Conservation (phyloP, 2,329 filamentous ascomycete species). For the Talaromyces amestolkiae region DNA sequence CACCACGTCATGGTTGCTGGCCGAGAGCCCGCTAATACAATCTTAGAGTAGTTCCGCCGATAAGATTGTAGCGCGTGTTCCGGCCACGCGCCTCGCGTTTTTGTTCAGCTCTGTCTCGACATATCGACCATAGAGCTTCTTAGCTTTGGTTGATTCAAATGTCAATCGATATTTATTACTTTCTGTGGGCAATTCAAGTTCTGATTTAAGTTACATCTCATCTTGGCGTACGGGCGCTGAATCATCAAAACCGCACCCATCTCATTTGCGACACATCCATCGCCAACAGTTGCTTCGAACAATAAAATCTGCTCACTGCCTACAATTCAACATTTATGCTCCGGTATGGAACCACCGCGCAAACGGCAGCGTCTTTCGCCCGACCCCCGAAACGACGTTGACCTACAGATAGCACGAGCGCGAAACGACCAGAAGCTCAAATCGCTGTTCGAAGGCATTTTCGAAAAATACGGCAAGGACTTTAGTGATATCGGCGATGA, state of each 20-base stretch:
- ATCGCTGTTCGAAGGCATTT: slow-evolving; percentile 82
- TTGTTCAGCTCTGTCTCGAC: not conserved
- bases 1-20: slow-evolving; percentile 3
- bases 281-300: not conserved
- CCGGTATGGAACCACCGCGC: slow-evolving; percentile 35
- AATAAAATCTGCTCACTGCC: not conserved
- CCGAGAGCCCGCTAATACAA: not conserved
- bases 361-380: slow-evolving; percentile 60
- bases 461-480: slow-evolving; percentile 80
- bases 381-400: slow-evolving; percentile 41
- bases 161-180: not conserved
- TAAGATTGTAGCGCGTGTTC: slow-evolving; percentile 8
- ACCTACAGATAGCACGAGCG: slow-evolving; percentile 61
- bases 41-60: not conserved
- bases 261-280: not conserved
- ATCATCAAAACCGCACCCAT: not conserved
- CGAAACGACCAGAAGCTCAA: slow-evolving; percentile 71
- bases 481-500: slow-evolving; percentile 84
- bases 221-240: not conserved
- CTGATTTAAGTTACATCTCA: not conserved
- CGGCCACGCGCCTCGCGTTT: slow-evolving; percentile 15
- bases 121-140: not conserved
- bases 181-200: not conserved
- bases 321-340: not conserved
- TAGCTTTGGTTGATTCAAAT: not conserved